A percentile compares a stretch with the other conserved stretches of the same genome.
These are phyloP conservation scores for Phellopilus nigrolimitatus DNA, from an alignment of 1,284 basidiomycete genomes.

Conservation along the genomic window DNA sequence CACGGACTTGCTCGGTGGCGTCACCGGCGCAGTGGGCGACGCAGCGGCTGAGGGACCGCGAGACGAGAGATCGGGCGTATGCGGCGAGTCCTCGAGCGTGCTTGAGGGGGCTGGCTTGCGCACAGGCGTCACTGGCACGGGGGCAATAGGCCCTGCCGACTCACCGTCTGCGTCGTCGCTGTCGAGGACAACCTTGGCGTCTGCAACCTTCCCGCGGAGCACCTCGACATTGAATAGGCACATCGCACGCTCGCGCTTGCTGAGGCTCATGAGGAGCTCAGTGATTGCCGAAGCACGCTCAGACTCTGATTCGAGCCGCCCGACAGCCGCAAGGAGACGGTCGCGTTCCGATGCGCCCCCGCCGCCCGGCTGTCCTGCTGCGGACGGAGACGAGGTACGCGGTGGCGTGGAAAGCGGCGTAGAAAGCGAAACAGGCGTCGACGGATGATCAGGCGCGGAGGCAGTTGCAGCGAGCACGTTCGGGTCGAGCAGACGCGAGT, in stretches of 20 bases:
- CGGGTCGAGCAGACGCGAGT: slow-evolving; percentile 58
- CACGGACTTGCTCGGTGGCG: slow-evolving; percentile 23
- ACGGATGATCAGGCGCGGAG: slow-evolving; percentile 77
- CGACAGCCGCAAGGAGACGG: slow-evolving; percentile 64
- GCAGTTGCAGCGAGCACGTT: slow-evolving; percentile 63
- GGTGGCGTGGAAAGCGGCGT: slow-evolving; percentile 71
- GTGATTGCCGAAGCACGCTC: slow-evolving; percentile 57
- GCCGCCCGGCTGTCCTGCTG: slow-evolving; percentile 15
- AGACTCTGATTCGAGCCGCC: slow-evolving; percentile 49
- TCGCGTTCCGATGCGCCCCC: slow-evolving; percentile 49
- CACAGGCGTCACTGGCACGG: slow-evolving; percentile 42
- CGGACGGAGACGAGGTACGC: slow-evolving; percentile 64
- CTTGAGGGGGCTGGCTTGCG: slow-evolving; percentile 46
- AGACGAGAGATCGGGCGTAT: slow-evolving; percentile 69
- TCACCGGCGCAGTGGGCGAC: slow-evolving; percentile 56
- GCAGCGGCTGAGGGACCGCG: slow-evolving; percentile 65
- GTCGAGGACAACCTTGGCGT: slow-evolving; percentile 77
- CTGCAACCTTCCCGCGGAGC: slow-evolving; percentile 71
- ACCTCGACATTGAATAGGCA: slow-evolving; percentile 86
- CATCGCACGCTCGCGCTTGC: slow-evolving; percentile 85
- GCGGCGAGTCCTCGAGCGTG: slow-evolving; percentile 45
- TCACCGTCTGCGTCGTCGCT: slow-evolving; percentile 57
- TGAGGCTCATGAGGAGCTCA: slow-evolving; percentile 76
- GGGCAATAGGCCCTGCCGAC: slow-evolving; percentile 23
- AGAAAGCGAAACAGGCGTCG: slow-evolving; percentile 72